Evolutionary conservation across 192 early-diverging fungal genomes (phyloP), one percentile per base, ranked within the genome.

Genomic region (Chytriomyces sp.): DNA sequence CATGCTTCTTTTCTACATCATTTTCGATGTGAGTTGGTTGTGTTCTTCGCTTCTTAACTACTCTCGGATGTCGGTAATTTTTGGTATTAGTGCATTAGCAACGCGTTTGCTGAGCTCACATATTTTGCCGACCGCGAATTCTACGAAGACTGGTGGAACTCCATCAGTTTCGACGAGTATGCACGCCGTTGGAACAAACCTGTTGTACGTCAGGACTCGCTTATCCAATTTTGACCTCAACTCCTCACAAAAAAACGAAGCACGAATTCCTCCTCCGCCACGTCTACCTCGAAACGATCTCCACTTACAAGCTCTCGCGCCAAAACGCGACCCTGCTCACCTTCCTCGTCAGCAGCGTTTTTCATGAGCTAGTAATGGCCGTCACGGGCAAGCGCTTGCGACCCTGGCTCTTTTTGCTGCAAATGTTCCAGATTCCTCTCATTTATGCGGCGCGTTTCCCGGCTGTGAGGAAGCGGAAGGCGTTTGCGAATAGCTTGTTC

Each of bases 141-240:
- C 83, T 99, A 97, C 81, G 94, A 96, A 69, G 96, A 99, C 78
- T 99, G 95, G 95, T 99, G 95, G 95, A 99, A 99, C 72, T 84
- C 89, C 61, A 83, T 84, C 17, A 90, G 88, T 0, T 94, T 91
- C 71, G 96, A 96, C 70, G 94, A 97, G 78, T 99, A 92, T 81
- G 92, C 94, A 28, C 88, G 96, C 54, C 93, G 94, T 66, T n/a
- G n/a, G n/a, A n/a, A n/a, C n/a, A n/a, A n/a, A n/a, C n/a, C n/a
- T n/a, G n/a, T n/a, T n/a, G n/a, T n/a, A n/a, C n/a, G n/a, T n/a
- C n/a, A n/a, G n/a, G n/a, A n/a, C n/a, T n/a, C n/a, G n/a, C n/a
- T n/a, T n/a, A n/a, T n/a, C n/a, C n/a, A n/a, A n/a, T n/a, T n/a
- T n/a, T n/a, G n/a, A n/a, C n/a, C n/a, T n/a, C n/a, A n/a, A n/a